Evolutionary conservation across 192 early-diverging fungal genomes (phyloP), one percentile per base, ranked within the genome.

Genomic region (Pilaira anomala): DNA sequence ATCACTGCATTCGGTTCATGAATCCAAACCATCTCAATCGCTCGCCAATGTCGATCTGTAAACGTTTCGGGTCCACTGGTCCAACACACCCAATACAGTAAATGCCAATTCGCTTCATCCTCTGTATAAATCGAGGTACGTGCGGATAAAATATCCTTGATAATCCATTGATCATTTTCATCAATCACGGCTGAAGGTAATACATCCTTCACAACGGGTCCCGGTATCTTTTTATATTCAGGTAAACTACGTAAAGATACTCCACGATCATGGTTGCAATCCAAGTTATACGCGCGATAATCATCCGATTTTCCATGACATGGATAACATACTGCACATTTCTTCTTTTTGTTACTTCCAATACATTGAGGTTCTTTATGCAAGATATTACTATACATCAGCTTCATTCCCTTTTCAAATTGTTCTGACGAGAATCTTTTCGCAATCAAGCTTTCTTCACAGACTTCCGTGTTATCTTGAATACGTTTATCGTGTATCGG

Each of bases 61-160:
- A 81, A 85, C 4, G 80, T 82, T 0, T 66, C 63, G 7, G 76
- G 75, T 48, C 82, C 77, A 0, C 78, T 82, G 3, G 80, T 82
- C 83, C 83, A 85, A 19, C 75, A 79, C 0, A 80, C 75, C 83
- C 83, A 85, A 59, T 85, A 79, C 14, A 85, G 42, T 53, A 76
- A 62, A 42, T 78, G 70, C 83, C 83, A 85, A 22, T 78, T 67
- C 7, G 33, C 33, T n/a, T 85, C 78, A 5, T 72, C 69, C n/a
- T 75, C 68, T 3, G 83, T 82, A 64, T 82, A 85, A 60, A 78
- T 62, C 21, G 80, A 82, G 28, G 78, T 79, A 14, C 69, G 65
- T 48, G 77, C 67, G 2, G 72, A 80, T 29, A 85, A 48, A 25
- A 85, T 26, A 13, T 74, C 75, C 0, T 72, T 69, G 18, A 85